Base-by-base conservation (phyloP, 306 rosid species). In the Pterocarpus macrocarpus region DNA sequence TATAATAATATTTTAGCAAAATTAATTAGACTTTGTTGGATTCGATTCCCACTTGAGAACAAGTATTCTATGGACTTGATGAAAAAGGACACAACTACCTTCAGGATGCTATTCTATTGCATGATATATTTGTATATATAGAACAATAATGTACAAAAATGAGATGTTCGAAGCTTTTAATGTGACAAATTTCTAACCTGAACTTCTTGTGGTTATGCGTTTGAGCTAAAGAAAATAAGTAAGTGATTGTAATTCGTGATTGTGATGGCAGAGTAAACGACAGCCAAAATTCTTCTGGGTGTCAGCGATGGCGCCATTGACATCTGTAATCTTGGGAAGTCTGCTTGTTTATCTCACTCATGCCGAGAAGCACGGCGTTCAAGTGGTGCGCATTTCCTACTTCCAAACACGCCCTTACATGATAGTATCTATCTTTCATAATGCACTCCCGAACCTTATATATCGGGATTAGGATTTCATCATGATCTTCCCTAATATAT, bases 331-430 rank as follows among this genome's bases (percentile, higher is more conserved):
- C 52, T 78, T 96, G 76, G 99, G 97, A 79, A 93, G 98, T 78
- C 56, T 96, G 22, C 80, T 96, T 2, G 99, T 90, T 71, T 96
- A 89, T 80, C 35, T 91, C 73, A 88, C 99, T 34, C 98, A 93
- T 47, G 99, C 94, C 0, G 94, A 96, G 86, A 93, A 87, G 76
- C 97, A 96, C n/a, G 99, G 99, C 3, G 94, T 96, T 59, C 88
- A 96, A 96, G 97, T 93, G 93, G 99, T 93, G n/a, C 86, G 90
- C 57, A 44, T 56, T 64, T 10, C 34, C 4, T 7, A 13, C 6
- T 55, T 43, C 52, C 73, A 65, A 64, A 39, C 69, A 44, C 68
- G 44, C 80, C 17, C 28, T 22, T 43, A 43, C 28, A 22, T 22
- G 1, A 22, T 22, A 22, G 28, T 22, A 22, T 22, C 28, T 22